Evolutionary conservation across 2,329 filamentous ascomycete species (phyloP), one percentile per base, ranked within the genome.

Genomic region (Thelonectria rubi): DNA sequence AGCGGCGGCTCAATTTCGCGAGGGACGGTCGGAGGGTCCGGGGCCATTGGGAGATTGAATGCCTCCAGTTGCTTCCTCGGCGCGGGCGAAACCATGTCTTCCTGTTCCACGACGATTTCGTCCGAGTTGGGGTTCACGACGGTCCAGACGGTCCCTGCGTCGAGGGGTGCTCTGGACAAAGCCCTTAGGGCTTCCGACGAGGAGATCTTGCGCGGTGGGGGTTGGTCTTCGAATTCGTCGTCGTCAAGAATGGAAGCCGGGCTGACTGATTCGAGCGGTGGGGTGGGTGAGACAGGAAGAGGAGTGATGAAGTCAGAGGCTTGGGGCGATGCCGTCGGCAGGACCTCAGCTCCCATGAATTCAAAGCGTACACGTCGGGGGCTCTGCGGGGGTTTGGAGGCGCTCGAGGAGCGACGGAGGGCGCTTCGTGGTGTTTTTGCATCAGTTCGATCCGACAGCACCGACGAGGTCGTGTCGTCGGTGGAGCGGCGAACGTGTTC

Each of bases 341-440:
- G 76, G 37, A 90, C 85, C 69, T 89, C 86, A 65, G 82, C 78
- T 55, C 86, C 86, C 71, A 82, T 81, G 47, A 89, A 82, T 39
- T 87, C 82, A 65, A 89, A 89, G 49, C 87, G 86, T 58, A 89
- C 87, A 61, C 85, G 81, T 30, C 86, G 82, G n/a, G 85, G 85
- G 68, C 85, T 87, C 45, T 80, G 78, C 6, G 75, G 77, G 55
- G 81, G 80, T 51, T 79, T 82, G 24, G 82, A 81, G 32, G 77
- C 80, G 67, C 81, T 86, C 7, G 83, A 86, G 1, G 84, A 82
- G 50, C 86, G 80, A 59, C 87, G 83, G 58, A 89, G 74, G 47
- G 85, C 87, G 68, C 87, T 88, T 65, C 85, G 80, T 48, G 81
- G 80, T 39, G 75, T 74, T 65, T 79, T 80, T 20, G 77, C 76